Percentiles rank a stretch among this genome's conserved stretches.
phyloP scores from a whole-genome alignment of 192 early-diverging fungal genomes.

The Umbelopsis ramanniana region DNA sequence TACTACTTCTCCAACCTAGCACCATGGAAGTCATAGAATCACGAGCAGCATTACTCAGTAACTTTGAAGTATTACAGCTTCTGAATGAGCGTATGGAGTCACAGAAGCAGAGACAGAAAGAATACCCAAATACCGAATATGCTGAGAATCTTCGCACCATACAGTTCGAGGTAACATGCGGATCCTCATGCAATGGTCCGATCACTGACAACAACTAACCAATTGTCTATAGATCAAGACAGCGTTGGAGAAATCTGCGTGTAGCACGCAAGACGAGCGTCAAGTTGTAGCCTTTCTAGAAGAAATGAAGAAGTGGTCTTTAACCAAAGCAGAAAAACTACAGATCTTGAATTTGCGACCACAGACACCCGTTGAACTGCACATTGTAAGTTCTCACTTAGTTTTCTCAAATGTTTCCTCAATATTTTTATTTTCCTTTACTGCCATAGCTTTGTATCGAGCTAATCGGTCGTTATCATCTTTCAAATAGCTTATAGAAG shows the following conservation, averaged over 20 bases:
- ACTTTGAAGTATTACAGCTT: constrained; percentile 69
- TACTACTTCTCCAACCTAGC: background rate
- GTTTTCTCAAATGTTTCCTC: no score
- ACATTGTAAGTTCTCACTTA: constrained; percentile 48
- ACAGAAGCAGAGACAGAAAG: constrained; percentile 44
- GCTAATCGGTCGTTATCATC: background rate
- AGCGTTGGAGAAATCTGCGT: constrained; percentile 63
- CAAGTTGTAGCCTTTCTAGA: constrained; percentile 54
- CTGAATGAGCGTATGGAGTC: constrained; percentile 58
- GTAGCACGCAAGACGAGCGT: constrained; percentile 57
- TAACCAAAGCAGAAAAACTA: constrained; percentile 76
- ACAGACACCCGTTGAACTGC: constrained; percentile 64
- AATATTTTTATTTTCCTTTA: background rate
- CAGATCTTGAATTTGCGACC: constrained; percentile 79
- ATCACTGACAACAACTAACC: background rate
- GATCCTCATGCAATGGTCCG: no score
- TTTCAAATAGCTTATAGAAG: constrained; percentile 65
- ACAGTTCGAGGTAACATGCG: constrained; percentile 60
- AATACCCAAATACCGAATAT: constrained; percentile 43
- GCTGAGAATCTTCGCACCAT: constrained; percentile 68
- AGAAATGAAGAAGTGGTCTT: constrained; percentile 45
- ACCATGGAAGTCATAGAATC: constrained; percentile 67
- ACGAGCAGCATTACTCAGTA: constrained; percentile 64
- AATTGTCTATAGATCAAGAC: constrained; percentile 45
- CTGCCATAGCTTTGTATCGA: background rate